Evolutionary conservation across 768 basidiomycete genomes (phyloP).

Genomic region (Phlegmacium glaucopus): DNA sequence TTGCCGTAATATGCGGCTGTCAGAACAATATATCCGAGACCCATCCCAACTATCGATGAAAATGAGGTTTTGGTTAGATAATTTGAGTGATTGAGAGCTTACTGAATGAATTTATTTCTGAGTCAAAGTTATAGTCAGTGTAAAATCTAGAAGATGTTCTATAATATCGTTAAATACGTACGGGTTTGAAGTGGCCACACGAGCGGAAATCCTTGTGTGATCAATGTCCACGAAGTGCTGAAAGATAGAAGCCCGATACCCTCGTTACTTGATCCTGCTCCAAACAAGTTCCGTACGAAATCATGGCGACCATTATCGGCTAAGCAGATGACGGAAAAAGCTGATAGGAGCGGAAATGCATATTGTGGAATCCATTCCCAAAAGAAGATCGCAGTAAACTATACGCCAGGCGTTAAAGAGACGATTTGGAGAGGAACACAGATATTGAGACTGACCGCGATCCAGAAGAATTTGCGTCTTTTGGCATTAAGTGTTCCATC

Average conservation of each 20-base stretch:
- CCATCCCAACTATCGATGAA: slow-evolving; percentile 39
- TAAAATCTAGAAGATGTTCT: neutral
- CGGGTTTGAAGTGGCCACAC: slow-evolving; percentile 56
- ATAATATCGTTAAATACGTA: slow-evolving; percentile 19
- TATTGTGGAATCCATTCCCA: slow-evolving; percentile 52
- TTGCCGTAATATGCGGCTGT: slow-evolving; percentile 57
- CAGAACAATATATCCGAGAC: slow-evolving; percentile 45
- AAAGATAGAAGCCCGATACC: slow-evolving; percentile 58
- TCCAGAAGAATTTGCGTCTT: slow-evolving; percentile 53
- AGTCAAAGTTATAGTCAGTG: neutral
- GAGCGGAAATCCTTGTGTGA: slow-evolving; percentile 51
- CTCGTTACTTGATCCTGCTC: slow-evolving; percentile 61
- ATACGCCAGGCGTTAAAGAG: neutral
- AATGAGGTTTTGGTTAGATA: neutral
- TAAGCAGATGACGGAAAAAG: slow-evolving; percentile 57
- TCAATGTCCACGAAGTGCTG: slow-evolving; percentile 61
- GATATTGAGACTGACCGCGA: slow-evolving; percentile 39
- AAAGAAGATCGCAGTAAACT: slow-evolving; percentile 37
- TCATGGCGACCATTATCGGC: slow-evolving; percentile 43
- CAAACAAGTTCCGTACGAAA: slow-evolving; percentile 59
- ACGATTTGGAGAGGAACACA: neutral
- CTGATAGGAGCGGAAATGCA: slow-evolving; percentile 59
- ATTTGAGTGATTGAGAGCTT: neutral
- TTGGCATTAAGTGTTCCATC: slow-evolving; percentile 47
- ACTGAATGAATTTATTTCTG: slow-evolving; percentile 20